Percentiles rank a stretch among this genome's conserved stretches.
Evolutionary conservation across 139 green algal genomes (phyloP).

Genomic region (Pedinophyceae sp.): DNA sequence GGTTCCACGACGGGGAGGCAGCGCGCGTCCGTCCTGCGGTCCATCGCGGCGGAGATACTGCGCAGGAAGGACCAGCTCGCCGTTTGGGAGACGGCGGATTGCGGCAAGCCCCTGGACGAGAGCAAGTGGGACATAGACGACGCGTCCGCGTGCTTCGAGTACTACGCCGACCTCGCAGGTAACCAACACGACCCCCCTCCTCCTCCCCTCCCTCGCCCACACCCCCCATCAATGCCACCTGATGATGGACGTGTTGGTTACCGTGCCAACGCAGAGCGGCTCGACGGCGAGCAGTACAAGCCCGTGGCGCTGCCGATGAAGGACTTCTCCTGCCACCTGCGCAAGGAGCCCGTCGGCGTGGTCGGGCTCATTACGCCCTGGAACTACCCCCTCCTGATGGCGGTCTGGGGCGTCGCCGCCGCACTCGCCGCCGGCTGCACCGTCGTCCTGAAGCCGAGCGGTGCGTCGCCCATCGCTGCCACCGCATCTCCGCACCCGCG

Average conservation of each 20-base stretch:
- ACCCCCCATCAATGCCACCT: too few species aligned
- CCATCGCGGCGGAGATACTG: constrained; percentile 36
- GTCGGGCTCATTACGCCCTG: constrained; percentile 70
- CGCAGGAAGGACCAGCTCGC: constrained; percentile 44
- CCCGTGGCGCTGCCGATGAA: constrained; percentile 41
- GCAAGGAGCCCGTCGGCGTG: constrained; percentile 40
- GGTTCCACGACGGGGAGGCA: constrained; percentile 23
- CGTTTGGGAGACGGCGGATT: constrained; percentile 52
- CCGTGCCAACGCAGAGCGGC: background rate
- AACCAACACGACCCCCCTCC: too few species aligned
- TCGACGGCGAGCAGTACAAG: constrained; percentile 8
- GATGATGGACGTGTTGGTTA: too few species aligned
- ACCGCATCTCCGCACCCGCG: too few species aligned
- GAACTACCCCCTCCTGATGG: constrained; percentile 75
- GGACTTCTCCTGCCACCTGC: constrained; percentile 31
- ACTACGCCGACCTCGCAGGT: background rate
- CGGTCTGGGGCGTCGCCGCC: constrained; percentile 68
- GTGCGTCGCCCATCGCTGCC: too few species aligned
- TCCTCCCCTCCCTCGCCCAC: too few species aligned
- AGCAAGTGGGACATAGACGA: constrained; percentile 64
- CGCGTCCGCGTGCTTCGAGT: constrained; percentile 13
- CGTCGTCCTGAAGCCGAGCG: constrained; percentile 55
- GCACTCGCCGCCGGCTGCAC: constrained; percentile 68
- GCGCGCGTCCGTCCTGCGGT: constrained; percentile 27
- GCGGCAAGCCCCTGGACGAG: constrained; percentile 73